phyloP scores from a whole-genome alignment of 306 rosid genomes.

The Carpinus viminea region DNA sequence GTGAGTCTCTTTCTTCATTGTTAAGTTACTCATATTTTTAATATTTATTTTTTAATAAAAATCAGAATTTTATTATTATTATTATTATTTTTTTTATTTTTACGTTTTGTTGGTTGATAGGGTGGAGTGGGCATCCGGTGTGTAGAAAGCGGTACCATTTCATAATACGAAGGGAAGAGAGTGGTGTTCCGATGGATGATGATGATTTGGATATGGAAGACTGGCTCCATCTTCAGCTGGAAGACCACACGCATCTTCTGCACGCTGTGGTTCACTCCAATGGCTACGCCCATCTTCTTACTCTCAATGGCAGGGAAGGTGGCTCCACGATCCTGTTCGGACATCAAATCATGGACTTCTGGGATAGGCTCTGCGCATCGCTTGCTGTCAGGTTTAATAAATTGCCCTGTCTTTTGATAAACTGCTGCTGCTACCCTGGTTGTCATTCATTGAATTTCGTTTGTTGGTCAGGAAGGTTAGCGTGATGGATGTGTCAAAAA shows the following conservation, averaged over 20 bases:
- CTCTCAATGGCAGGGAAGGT: conserved; percentile 66
- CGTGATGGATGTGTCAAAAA: conserved; percentile 78
- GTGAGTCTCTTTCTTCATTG: conserved; percentile 8
- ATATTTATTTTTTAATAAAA: not conserved
- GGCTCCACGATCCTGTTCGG: conserved; percentile 63
- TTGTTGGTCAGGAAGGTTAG: conserved; percentile 57
- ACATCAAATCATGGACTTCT: conserved; percentile 56
- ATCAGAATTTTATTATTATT: not conserved
- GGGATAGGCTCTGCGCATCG: conserved; percentile 63
- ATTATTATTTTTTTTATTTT: not conserved
- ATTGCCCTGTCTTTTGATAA: too few species aligned
- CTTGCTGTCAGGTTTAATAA: conserved; percentile 53
- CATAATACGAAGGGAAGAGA: conserved; percentile 27
- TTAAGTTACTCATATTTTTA: not conserved
- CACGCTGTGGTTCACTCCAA: conserved; percentile 70
- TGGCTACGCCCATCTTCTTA: conserved; percentile 71
- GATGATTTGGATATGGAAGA: conserved; percentile 37
- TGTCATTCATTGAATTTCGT: not conserved
- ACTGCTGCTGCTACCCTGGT: not conserved
- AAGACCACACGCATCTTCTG: conserved; percentile 62
- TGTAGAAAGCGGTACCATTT: conserved; percentile 38
- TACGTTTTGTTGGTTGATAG: not conserved
- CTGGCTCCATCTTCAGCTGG: conserved; percentile 53
- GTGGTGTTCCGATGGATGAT: not conserved
- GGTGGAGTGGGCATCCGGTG: conserved; percentile 47